These are phyloP conservation scores for Orbilia oligospora DNA, from an alignment of 2,329 filamentous ascomycete genomes.

Conservation along the genomic window DNA sequence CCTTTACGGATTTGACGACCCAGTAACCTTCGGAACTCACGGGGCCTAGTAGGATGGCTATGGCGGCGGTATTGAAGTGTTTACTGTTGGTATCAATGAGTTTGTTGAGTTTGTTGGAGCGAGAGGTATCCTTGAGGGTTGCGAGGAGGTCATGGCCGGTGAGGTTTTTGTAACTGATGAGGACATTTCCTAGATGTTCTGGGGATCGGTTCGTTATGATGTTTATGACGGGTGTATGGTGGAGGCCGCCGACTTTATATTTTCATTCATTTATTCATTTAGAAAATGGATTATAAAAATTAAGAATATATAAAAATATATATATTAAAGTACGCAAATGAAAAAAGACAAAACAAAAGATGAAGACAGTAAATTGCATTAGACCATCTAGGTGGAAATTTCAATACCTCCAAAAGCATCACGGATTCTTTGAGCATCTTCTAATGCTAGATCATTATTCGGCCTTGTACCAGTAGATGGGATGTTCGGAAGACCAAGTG, in stretches of 20 bases:
- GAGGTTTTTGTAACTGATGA: constrained; percentile 44
- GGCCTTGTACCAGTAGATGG: background rate
- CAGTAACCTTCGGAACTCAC: constrained; percentile 81
- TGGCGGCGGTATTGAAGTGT: constrained; percentile 80
- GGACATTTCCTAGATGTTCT: constrained; percentile 29
- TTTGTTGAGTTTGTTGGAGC: constrained; percentile 77
- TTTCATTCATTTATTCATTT: background rate
- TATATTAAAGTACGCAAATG: too few relatives aligned
- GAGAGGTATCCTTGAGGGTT: constrained; percentile 46
- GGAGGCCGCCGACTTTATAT: constrained; percentile 47
- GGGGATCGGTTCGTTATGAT: constrained; percentile 56
- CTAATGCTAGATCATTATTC: constrained; percentile 41
- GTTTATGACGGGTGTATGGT: constrained; percentile 43
- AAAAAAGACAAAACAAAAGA: too few relatives aligned
- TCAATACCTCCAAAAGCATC: constrained; percentile 57
- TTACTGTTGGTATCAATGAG: constrained; percentile 74
- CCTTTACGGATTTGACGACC: constrained; percentile 80
- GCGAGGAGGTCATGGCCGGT: constrained; percentile 52
- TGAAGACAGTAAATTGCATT: too few relatives aligned
- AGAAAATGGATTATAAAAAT: background rate
- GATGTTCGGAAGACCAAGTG: constrained; percentile 24
- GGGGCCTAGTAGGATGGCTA: constrained; percentile 83
- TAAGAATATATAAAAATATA: background rate
- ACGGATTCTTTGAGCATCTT: constrained; percentile 49
- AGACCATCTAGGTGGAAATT: too few relatives aligned